Percentiles rank a stretch among this genome's conserved stretches.
Conservation (phyloP, 441 rosid species). For the Omphalea diandra region DNA sequence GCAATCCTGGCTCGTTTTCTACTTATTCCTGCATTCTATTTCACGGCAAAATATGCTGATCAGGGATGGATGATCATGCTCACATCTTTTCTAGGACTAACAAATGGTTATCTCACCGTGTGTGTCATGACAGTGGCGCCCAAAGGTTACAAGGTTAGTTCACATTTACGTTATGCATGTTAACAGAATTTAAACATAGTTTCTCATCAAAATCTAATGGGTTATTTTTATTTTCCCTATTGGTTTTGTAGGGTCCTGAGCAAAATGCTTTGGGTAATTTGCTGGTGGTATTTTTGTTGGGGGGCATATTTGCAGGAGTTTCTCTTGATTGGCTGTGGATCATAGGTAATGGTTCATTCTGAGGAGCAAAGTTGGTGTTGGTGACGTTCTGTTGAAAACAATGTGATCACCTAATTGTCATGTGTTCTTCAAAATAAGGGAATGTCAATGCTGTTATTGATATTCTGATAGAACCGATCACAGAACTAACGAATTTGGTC, state of each 20-base stretch:
- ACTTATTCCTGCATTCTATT: conserved; percentile 75
- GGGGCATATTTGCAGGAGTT: conserved; percentile 69
- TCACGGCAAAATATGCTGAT: conserved; percentile 83
- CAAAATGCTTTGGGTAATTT: conserved; percentile 87
- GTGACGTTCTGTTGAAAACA: too few species aligned
- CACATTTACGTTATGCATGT: background rate
- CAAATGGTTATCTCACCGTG: conserved; percentile 84
- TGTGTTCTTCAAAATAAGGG: too few species aligned
- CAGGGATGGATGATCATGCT: conserved; percentile 90
- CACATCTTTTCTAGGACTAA: conserved; percentile 61
- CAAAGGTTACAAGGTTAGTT: conserved; percentile 74
- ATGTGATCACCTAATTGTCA: too few species aligned
- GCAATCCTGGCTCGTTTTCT: conserved; percentile 53
- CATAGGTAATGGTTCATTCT: conserved; percentile 62
- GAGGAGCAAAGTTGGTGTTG: conserved; percentile 16
- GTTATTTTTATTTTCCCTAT: background rate
- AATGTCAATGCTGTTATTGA: too few species aligned
- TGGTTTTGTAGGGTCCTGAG: conserved; percentile 70
- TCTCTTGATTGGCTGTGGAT: conserved; percentile 91
- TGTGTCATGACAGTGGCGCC: conserved; percentile 81
- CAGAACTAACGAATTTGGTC: too few species aligned
- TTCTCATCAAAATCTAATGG: background rate
- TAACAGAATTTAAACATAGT: background rate
- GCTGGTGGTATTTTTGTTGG: conserved; percentile 56
- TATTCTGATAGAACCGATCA: too few species aligned